Evolutionary conservation across 2,329 filamentous ascomycete species (phyloP), one percentile per base, ranked within the genome.

Genomic region (Chaetomiaceae sp.): DNA sequence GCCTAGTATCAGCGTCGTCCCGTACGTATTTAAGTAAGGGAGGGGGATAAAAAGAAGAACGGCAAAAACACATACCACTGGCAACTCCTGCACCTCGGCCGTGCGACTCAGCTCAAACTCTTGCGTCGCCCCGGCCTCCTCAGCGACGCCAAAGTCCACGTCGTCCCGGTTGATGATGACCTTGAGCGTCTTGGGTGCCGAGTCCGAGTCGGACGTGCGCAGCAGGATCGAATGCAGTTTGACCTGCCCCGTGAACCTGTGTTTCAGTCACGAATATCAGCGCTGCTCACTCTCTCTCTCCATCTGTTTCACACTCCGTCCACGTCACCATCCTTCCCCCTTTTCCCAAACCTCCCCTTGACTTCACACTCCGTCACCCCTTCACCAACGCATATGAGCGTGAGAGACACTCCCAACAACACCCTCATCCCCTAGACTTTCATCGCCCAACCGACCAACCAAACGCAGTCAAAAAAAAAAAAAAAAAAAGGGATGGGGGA

Each of bases 161-260:
- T 91, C 84, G 56, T 89, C 82, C 52, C 84, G 82, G 76, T 99
- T 99, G 71, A 87, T 77, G 73, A 89, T 95, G 41, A 99, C 74
- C 65, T 91, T 90, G 41, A 97, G 75, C 3, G 89, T 96, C 55
- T 80, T 81, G 2, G 93, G 93, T 3, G 90, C 89, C 20, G 78
- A 81, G 48, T 74, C 66, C 7, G 83, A 81, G 37, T 81, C 75
- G 1, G 87, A 89, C 2, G 89, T 88, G 65, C 92, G 89, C 53
- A 99, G 71, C 20, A 96, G 78, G 64, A 99, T 83, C 21, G 87
- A 85, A 71, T 97, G 91, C 1, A 99, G 83, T 64, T 95, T 95
- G 54, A 96, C 83, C 69, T 96, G 91, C 42, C 88, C 91, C 1
- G 90, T 91, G 72, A 99, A 99, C 2, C 89, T 95, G 57, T 48